Conservation (phyloP, 228 moss, liverwort and hornwort species). For the Sphagnum magellanicum region DNA sequence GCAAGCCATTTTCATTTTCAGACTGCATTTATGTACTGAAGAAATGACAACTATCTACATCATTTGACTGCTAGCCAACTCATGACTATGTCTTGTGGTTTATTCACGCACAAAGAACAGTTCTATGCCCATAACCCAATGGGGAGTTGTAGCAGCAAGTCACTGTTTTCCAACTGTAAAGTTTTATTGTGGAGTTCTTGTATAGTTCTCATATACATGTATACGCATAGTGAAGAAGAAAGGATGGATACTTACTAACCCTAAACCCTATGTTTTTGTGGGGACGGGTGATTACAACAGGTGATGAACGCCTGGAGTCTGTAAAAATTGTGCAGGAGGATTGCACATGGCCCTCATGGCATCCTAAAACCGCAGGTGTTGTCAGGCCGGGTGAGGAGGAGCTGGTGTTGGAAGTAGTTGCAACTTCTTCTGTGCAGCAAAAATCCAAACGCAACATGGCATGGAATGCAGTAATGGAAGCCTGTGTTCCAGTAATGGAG, state of each 20-base stretch:
- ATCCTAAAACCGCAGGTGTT: slow-evolving; percentile 8
- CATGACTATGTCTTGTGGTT: no score
- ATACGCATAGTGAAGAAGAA: no score
- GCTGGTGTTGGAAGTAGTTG: slow-evolving; percentile 38
- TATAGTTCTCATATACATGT: no score
- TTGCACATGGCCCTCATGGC: slow-evolving; percentile 29
- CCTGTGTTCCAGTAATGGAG: slow-evolving; percentile 48
- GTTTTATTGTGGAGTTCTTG: no score
- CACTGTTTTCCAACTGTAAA: no score
- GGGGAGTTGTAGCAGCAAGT: no score
- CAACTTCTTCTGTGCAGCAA: slow-evolving; percentile 14
- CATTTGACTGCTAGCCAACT: no score
- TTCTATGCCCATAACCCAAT: no score
- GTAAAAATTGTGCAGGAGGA: slow-evolving; percentile 41
- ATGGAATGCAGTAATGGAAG: slow-evolving; percentile 41
- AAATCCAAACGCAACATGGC: slow-evolving; percentile 31
- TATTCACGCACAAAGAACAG: no score
- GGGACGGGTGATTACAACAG: slow-evolving; percentile 3
- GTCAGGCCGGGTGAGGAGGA: slow-evolving; percentile 21
- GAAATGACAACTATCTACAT: no score
- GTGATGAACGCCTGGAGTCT: slow-evolving; percentile 39
- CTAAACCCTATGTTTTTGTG: background rate
- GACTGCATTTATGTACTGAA: no score
- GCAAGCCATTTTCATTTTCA: no score
- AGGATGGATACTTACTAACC: background rate